Percentiles rank a stretch among this genome's conserved stretches.
phyloP scores from a whole-genome alignment of 495 filamentous ascomycete genomes.

The Aspergillus diversus region DNA sequence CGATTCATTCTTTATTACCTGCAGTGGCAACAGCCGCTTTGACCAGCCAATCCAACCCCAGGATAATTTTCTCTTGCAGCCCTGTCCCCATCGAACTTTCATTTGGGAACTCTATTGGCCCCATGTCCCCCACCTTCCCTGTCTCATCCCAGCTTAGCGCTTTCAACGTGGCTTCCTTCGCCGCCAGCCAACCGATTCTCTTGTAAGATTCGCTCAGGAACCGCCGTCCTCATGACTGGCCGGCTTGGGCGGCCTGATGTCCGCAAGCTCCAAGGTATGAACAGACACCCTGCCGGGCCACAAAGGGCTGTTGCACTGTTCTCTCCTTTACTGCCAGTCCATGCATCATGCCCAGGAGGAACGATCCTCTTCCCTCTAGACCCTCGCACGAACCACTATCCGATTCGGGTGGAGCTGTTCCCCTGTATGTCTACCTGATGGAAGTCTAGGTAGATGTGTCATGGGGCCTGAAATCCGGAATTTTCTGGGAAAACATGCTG shows the following conservation, averaged over 20 bases:
- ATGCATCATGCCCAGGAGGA: background rate
- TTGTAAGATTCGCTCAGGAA: conserved; percentile 24
- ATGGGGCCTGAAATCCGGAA: conserved; percentile 4
- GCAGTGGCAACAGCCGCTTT: conserved; percentile 24
- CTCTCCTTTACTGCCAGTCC: background rate
- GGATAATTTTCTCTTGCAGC: conserved; percentile 17
- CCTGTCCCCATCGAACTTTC: conserved; percentile 7
- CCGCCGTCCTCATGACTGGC: conserved; percentile 23
- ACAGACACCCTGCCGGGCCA: background rate
- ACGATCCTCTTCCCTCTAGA: background rate
- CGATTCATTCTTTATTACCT: conserved; percentile 11
- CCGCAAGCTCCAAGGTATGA: background rate
- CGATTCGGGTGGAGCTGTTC: background rate
- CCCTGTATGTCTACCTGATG: background rate
- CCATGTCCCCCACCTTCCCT: conserved; percentile 1
- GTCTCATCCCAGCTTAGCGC: conserved; percentile 22
- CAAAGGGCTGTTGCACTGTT: background rate
- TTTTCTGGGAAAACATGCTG: background rate
- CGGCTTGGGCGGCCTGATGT: background rate
- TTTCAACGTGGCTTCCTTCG: conserved; percentile 27
- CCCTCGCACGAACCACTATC: background rate
- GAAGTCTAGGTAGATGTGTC: background rate
- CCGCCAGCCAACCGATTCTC: conserved; percentile 26
- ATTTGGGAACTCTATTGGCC: conserved; percentile 18
- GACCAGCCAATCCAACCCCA: conserved; percentile 23